These are phyloP conservation scores for Monilinia vaccinii-corymbosi DNA, from an alignment of 2,329 filamentous ascomycete species.

Conservation along the genomic window DNA sequence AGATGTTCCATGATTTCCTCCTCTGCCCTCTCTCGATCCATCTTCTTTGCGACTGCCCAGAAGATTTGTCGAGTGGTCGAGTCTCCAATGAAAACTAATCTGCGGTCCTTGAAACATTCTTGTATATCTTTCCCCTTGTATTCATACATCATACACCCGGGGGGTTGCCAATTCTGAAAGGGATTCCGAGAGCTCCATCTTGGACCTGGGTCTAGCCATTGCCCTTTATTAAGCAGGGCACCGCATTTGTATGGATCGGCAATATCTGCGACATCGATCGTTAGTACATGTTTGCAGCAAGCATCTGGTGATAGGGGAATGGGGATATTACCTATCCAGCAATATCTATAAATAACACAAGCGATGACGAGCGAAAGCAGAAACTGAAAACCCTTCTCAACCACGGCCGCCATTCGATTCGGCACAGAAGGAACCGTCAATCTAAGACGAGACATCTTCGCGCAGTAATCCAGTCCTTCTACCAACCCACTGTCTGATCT, in stretches of 20 bases:
- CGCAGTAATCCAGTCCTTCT: neutral
- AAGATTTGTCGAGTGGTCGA: constrained; percentile 51
- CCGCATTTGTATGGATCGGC: constrained; percentile 45
- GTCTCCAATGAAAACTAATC: constrained; percentile 53
- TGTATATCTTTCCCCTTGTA: constrained; percentile 44
- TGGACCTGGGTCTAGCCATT: constrained; percentile 36
- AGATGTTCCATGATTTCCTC: constrained; percentile 30
- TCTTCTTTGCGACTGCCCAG: constrained; percentile 44
- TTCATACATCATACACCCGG: constrained; percentile 48
- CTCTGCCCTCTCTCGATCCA: constrained; percentile 35
- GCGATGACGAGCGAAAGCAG: constrained; percentile 18
- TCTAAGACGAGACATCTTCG: constrained; percentile 5
- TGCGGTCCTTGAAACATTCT: constrained; percentile 41
- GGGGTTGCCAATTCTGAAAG: constrained; percentile 48
- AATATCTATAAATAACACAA: constrained; percentile 26
- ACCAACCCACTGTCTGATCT: neutral
- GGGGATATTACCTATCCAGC: constrained; percentile 22
- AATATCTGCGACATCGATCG: constrained; percentile 15
- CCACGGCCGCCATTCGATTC: neutral
- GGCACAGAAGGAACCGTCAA: constrained; percentile 5
- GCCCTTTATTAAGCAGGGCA: constrained; percentile 41
- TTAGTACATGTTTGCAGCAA: neutral
- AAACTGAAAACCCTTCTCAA: constrained; percentile 17
- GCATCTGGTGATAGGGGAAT: neutral
- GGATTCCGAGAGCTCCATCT: constrained; percentile 20